Evolutionary conservation across 768 basidiomycete species (phyloP), one percentile per base, ranked within the genome.

Genomic region (Pulveroboletus sp.): DNA sequence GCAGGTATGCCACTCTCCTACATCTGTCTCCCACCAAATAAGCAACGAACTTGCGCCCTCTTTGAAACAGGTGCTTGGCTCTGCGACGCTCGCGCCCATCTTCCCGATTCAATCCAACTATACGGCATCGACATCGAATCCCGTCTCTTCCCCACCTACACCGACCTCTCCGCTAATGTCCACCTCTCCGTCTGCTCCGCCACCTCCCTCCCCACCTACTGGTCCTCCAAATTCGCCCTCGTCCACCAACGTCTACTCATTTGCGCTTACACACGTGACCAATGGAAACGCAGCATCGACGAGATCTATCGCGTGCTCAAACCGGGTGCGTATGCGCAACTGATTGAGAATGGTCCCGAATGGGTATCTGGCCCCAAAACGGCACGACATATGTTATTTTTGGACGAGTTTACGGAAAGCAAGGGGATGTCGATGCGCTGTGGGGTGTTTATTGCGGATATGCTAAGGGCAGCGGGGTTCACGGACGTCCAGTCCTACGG

Each of bases 211-310:
- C 60, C 63, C 4, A 24, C 13, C 2, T 45, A 58, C 10, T 65
- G 65, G 65, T 45, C 53, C 8, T 40, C 35, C 11, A 48, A 46
- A 7, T 68, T 62, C 53, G 49, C 36, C 10, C 46, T 68, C 13
- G 53, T 68, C 17, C 56, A 67, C 49, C 67, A 68, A 32, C 54
- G 64, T 14, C 56, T 68, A 2, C 56, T 67, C 5, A 49, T 63
- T 6, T 55, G 50, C n/a, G 67, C 58, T 5, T 51, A 65, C 17
- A 45, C 53, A 2, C 21, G 23, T 7, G 47, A 51, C 4, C 56
- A 65, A 23, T 67, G 67, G 65, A 48, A 38, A 25, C n/a, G 20
- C 0, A 62, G 38, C 8, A 20, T 67, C 14, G 13, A 17, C 10
- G 64, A 65, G 32, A 59, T 65, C 16, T 53, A 55, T 47, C 52